phyloP scores from a whole-genome alignment of 805 yeast species.

The Saccharomyces jurei region DNA sequence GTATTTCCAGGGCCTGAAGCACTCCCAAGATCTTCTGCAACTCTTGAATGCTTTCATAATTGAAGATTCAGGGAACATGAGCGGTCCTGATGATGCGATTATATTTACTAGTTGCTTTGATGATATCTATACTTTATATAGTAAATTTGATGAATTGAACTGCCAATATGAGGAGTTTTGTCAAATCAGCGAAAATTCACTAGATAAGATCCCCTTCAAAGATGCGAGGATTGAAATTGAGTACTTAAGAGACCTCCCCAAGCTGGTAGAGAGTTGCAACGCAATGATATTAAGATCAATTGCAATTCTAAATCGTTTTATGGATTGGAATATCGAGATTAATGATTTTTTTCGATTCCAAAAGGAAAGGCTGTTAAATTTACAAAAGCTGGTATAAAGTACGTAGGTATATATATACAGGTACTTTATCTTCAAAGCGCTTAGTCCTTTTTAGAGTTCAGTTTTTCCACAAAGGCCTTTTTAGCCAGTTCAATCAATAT shows the following conservation, averaged over 20 bases:
- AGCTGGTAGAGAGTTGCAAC: background rate
- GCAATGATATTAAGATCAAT: background rate
- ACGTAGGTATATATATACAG: background rate
- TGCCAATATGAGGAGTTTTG: background rate
- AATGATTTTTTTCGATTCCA: background rate
- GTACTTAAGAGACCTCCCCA: background rate
- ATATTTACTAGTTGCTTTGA: background rate
- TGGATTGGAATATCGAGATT: background rate
- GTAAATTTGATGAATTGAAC: background rate
- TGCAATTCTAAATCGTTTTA: background rate
- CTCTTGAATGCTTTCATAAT: background rate
- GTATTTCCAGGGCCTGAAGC: background rate
- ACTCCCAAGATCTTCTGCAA: background rate
- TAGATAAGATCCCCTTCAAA: background rate
- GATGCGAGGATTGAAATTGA: background rate
- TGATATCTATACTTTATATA: background rate
- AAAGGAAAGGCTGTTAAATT: background rate
- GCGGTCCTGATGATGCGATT: background rate
- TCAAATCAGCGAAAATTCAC: background rate
- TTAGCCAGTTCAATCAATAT: conserved; percentile 59
- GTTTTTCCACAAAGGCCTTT: conserved; percentile 37
- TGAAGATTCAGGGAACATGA: background rate
- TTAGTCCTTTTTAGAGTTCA: conserved; percentile 7
- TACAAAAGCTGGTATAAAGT: background rate
- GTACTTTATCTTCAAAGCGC: background rate